Evolutionary conservation across 2,329 filamentous ascomycete genomes (phyloP).

Genomic region (Xylaria digitata): DNA sequence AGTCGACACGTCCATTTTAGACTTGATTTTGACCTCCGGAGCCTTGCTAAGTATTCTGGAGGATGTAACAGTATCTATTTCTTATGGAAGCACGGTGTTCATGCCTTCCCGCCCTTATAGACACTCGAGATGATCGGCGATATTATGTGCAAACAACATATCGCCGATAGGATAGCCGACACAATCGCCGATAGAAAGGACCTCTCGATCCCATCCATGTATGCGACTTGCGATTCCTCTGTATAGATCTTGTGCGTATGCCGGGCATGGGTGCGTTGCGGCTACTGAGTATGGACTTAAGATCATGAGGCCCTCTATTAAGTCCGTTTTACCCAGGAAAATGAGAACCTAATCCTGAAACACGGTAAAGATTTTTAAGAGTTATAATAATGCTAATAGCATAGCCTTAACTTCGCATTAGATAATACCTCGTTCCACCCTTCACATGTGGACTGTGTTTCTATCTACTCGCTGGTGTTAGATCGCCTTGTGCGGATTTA

Average conservation of each 20-base stretch:
- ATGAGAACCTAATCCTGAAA: background rate
- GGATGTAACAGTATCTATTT: background rate
- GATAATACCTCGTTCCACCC: background rate
- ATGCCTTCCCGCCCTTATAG: constrained; percentile 15
- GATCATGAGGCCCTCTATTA: background rate
- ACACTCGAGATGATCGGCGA: constrained; percentile 6
- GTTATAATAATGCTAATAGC: too few species aligned
- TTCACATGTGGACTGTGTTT: background rate
- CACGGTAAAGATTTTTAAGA: too few species aligned
- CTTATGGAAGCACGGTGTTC: background rate
- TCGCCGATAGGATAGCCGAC: constrained; percentile 31
- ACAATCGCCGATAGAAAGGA: too few species aligned
- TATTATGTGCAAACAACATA: constrained; percentile 2
- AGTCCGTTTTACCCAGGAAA: background rate
- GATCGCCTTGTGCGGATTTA: constrained; percentile 8
- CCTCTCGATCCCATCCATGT: background rate
- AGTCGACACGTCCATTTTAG: constrained; percentile 26
- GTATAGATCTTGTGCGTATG: background rate
- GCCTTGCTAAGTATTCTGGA: background rate
- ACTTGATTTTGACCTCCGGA: background rate
- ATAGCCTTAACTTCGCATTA: background rate
- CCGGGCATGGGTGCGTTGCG: background rate
- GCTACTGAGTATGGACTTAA: background rate
- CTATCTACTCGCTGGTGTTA: background rate
- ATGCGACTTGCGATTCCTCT: background rate